phyloP scores from a whole-genome alignment of 139 green algal species.

The Picochlorum sp. region DNA sequence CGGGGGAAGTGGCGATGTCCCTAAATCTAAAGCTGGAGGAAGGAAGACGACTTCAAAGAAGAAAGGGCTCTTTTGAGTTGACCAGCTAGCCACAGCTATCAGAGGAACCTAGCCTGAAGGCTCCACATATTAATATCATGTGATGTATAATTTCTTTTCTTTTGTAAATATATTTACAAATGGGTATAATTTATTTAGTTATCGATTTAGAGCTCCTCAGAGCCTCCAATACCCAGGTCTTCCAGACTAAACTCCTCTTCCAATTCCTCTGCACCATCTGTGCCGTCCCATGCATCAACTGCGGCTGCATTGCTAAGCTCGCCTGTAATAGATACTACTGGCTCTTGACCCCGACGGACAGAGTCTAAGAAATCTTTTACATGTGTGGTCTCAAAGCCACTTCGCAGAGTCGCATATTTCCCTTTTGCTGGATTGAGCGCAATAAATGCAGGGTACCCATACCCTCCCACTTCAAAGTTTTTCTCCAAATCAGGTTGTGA shows the following conservation, averaged over 20 bases:
- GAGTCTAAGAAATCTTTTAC: constrained; percentile 42
- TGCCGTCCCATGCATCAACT: constrained; percentile 60
- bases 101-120: neutral
- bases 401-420: constrained; percentile 23
- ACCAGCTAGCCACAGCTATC: neutral
- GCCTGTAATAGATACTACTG: constrained; percentile 13
- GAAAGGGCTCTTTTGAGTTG: neutral
- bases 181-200: too few relatives aligned
- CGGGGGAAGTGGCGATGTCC: constrained; percentile 11
- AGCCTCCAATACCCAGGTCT: constrained; percentile 42
- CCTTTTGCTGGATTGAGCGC: constrained; percentile 48
- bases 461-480: constrained; percentile 64
- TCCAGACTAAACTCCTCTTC: constrained; percentile 82
- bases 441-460: constrained; percentile 66
- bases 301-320: constrained; percentile 15
- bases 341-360: constrained; percentile 25
- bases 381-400: constrained; percentile 34
- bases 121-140: neutral
- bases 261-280: constrained; percentile 47
- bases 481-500: constrained; percentile 57
- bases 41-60: constrained; percentile 1
- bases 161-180: too few relatives aligned
- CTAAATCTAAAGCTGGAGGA: neutral
- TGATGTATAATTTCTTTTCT: too few relatives aligned
- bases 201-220: too few relatives aligned